Evolutionary conservation across 345 rosid species (phyloP).

Genomic region (Kandelia obovata): DNA sequence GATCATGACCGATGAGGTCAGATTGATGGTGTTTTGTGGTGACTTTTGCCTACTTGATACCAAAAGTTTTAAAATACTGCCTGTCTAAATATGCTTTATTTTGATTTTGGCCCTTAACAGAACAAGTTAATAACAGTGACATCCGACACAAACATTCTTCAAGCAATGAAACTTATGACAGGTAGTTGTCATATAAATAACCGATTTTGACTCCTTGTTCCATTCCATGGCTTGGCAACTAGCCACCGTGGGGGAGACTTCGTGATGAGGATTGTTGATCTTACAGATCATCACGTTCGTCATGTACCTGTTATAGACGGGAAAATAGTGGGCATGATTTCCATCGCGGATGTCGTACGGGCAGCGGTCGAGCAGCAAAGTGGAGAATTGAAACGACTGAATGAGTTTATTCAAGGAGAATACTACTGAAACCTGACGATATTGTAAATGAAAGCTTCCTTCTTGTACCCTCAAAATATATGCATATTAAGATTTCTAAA

Average conservation of each 20-base stretch:
- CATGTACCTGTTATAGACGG: constrained; percentile 83
- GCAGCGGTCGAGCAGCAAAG: constrained; percentile 82
- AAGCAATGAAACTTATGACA: constrained; percentile 92
- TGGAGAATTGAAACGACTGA: constrained; percentile 67
- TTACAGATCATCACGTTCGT: constrained; percentile 61
- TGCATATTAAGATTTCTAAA: neutral
- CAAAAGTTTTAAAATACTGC: too few relatives aligned
- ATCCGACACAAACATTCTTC: constrained; percentile 58
- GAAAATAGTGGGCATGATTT: constrained; percentile 78
- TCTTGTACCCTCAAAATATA: neutral
- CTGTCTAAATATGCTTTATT: constrained; percentile 3
- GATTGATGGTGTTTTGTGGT: neutral
- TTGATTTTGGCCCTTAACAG: constrained; percentile 28
- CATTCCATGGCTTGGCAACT: neutral
- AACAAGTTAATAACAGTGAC: constrained; percentile 60
- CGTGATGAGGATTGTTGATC: neutral
- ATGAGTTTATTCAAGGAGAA: constrained; percentile 77
- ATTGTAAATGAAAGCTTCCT: neutral
- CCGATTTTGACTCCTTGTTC: neutral
- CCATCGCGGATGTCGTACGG: constrained; percentile 73
- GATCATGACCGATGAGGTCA: constrained; percentile 80
- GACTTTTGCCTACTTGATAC: too few relatives aligned
- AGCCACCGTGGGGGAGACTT: neutral
- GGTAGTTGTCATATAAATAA: constrained; percentile 32
- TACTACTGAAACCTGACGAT: constrained; percentile 38